These are phyloP conservation scores for Mycena belliarum DNA, from an alignment of 768 basidiomycete species.

Conservation along the genomic window DNA sequence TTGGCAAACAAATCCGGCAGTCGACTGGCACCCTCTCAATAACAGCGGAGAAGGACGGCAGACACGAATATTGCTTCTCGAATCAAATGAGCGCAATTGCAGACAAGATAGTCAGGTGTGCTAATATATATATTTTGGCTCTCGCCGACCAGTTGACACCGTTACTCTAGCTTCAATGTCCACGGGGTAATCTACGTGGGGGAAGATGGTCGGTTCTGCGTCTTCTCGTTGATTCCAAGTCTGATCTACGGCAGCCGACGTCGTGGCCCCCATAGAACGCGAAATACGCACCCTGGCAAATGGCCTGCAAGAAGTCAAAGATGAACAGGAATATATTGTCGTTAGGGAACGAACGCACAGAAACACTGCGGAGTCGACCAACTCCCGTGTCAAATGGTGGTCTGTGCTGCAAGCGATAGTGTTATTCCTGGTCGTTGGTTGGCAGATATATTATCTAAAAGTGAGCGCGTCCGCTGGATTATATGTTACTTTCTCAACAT, in stretches of 20 bases:
- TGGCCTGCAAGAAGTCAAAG: slow-evolving; percentile 87
- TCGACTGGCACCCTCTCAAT: slow-evolving; percentile 88
- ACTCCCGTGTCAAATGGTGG: slow-evolving; percentile 99
- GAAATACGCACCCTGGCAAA: slow-evolving; percentile 87
- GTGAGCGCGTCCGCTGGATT: slow-evolving; percentile 36
- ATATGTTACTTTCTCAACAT: slow-evolving; percentile 1
- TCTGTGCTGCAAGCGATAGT: slow-evolving; percentile 88
- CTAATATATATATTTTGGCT: slow-evolving; percentile 12
- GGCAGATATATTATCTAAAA: slow-evolving; percentile 98
- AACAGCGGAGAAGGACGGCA: slow-evolving; percentile 84
- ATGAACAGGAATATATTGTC: slow-evolving; percentile 98
- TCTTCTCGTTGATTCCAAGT: neutral
- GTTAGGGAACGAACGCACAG: slow-evolving; percentile 90
- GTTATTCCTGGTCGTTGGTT: slow-evolving; percentile 86
- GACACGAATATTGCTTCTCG: slow-evolving; percentile 96
- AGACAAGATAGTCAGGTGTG: slow-evolving; percentile 91
- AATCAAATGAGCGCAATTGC: slow-evolving; percentile 98
- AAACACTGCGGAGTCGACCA: slow-evolving; percentile 92
- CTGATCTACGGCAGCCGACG: slow-evolving; percentile 44
- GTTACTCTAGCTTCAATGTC: slow-evolving; percentile 81
- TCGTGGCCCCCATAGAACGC: slow-evolving; percentile 93
- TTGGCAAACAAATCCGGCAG: slow-evolving; percentile 82
- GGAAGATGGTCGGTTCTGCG: slow-evolving; percentile 70
- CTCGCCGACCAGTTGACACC: slow-evolving; percentile 2
- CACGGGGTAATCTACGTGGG: slow-evolving; percentile 94